phyloP scores from a whole-genome alignment of 495 filamentous ascomycete genomes.

The Talaromyces ruber region DNA sequence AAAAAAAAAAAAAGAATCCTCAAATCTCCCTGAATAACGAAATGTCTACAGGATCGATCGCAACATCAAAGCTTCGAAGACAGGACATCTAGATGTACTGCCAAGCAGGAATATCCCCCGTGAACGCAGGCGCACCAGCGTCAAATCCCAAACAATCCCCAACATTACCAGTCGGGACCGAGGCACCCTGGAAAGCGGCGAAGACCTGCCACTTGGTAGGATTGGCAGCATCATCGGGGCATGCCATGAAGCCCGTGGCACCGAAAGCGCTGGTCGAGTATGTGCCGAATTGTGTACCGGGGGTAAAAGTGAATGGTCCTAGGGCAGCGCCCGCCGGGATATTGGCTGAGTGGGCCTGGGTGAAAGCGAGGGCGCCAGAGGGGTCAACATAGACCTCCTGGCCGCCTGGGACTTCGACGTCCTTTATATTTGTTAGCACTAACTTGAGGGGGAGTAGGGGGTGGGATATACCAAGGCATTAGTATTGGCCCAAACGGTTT shows the following conservation, averaged over 20 bases:
- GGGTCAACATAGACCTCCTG: constrained; percentile 53
- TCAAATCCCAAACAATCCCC: constrained; percentile 32
- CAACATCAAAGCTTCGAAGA: too few species aligned
- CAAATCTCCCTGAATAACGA: too few species aligned
- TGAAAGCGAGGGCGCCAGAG: constrained; percentile 50
- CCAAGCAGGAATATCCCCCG: constrained; percentile 26
- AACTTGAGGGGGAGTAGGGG: not conserved
- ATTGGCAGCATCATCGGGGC: constrained; percentile 18
- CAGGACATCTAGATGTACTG: constrained; percentile 25
- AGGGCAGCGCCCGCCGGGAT: constrained; percentile 44
- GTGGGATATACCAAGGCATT: constrained; percentile 25
- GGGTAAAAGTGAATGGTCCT: constrained; percentile 32
- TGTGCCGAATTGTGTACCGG: constrained; percentile 18
- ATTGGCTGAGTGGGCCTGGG: constrained; percentile 48
- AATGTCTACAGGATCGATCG: too few species aligned
- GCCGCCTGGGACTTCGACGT: constrained; percentile 55
- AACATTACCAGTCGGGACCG: constrained; percentile 29
- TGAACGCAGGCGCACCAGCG: constrained; percentile 20
- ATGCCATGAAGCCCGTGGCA: constrained; percentile 34
- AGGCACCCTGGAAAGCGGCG: constrained; percentile 26
- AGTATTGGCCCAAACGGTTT: constrained; percentile 35
- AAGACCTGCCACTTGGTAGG: constrained; percentile 34
- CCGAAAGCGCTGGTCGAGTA: constrained; percentile 23
- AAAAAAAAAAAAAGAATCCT: not conserved
- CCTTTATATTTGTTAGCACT: constrained; percentile 12